Conservation (phyloP, 2,329 filamentous ascomycete genomes). For the Dothideomycetes sp. region DNA sequence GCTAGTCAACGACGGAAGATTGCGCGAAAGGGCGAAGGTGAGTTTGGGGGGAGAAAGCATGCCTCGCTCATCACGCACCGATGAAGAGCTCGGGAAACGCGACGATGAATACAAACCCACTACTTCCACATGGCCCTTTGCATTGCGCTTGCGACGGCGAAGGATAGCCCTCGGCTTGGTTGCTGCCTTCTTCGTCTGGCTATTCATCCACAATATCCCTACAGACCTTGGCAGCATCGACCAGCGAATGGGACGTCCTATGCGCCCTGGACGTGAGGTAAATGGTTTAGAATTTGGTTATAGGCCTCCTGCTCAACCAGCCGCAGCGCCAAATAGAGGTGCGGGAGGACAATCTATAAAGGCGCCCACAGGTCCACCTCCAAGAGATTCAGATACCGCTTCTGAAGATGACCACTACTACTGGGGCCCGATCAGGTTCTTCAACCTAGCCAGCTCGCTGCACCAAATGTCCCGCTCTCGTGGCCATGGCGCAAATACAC, state of each 20-base stretch:
- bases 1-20: background rate
- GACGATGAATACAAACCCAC: conserved; percentile 48
- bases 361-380: conserved; percentile 10
- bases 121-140: conserved; percentile 11
- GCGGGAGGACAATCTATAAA: conserved; percentile 10
- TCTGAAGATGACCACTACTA: conserved; percentile 39
- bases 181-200: conserved; percentile 44
- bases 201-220: conserved; percentile 56
- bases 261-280: conserved; percentile 8
- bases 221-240: conserved; percentile 28
- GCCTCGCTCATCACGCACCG: conserved; percentile 17
- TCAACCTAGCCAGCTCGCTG: conserved; percentile 52
- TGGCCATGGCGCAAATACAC: conserved; percentile 43
- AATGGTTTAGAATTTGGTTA: conserved; percentile 10
- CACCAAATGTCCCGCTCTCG: conserved; percentile 45
- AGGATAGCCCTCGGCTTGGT: conserved; percentile 30
- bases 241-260: conserved; percentile 13
- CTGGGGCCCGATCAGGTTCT: conserved; percentile 60
- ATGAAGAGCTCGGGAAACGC: conserved; percentile 55
- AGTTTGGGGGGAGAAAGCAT: conserved; percentile 7
- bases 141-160: conserved; percentile 36
- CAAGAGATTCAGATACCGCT: background rate
- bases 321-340: conserved; percentile 25
- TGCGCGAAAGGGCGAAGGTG: background rate
- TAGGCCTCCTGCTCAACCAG: conserved; percentile 2